Conservation (phyloP, 345 rosid species). For the Psidium guajava region DNA sequence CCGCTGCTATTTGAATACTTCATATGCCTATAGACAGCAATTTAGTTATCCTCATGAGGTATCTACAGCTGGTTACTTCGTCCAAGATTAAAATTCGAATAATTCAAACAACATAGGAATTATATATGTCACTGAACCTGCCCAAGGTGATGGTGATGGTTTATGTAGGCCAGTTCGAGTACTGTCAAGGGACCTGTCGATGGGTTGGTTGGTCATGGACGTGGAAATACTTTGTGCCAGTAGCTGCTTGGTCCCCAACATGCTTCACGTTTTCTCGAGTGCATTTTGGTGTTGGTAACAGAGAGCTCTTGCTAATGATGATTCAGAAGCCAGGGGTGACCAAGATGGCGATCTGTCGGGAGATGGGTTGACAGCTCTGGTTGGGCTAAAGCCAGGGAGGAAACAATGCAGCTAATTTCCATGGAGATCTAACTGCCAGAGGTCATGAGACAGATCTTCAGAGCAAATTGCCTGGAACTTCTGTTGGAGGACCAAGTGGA, state of each 20-base stretch:
- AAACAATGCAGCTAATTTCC: slow-evolving; percentile 25
- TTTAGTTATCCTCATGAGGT: slow-evolving; percentile 57
- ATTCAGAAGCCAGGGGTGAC: slow-evolving; percentile 66
- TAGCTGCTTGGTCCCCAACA: slow-evolving; percentile 81
- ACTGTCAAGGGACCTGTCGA: slow-evolving; percentile 81
- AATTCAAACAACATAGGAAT: slow-evolving; percentile 45
- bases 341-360: slow-evolving; percentile 67
- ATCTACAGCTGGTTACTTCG: slow-evolving; percentile 37
- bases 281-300: slow-evolving; percentile 60
- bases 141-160: slow-evolving; percentile 70
- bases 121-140: slow-evolving; percentile 53
- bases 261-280: slow-evolving; percentile 88
- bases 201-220: slow-evolving; percentile 96
- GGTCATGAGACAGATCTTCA: slow-evolving; percentile 36
- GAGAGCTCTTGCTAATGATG: slow-evolving; percentile 74
- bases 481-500: slow-evolving; percentile 28
- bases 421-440: slow-evolving; percentile 49
- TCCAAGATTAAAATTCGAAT: slow-evolving; percentile 66
- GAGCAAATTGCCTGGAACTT: slow-evolving; percentile 30
- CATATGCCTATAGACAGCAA: slow-evolving; percentile 77
- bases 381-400: slow-evolving; percentile 76
- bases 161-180: slow-evolving; percentile 76
- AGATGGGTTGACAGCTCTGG: slow-evolving; percentile 87
- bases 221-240: slow-evolving; percentile 68
- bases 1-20: slow-evolving; percentile 43